Base-by-base conservation (phyloP, 441 rosid species). In the Pelargonium fulgidum region DNA sequence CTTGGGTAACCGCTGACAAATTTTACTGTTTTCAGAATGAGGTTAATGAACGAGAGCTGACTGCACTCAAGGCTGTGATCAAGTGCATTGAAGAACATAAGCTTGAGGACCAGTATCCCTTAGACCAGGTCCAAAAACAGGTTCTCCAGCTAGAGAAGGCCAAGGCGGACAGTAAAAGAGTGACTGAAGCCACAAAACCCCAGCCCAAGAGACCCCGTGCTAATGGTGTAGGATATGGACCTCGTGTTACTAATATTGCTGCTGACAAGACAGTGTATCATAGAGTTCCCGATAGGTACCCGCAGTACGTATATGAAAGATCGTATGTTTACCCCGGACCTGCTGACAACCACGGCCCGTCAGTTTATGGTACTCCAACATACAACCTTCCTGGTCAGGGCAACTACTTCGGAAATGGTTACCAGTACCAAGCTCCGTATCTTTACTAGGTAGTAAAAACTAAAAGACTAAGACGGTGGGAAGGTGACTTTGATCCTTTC, bases 11-110 rank as follows among this genome's bases (percentile, higher is more conserved):
- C 17, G 6, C 13, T 50, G 58, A 52, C 59, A 52, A 52, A 52
- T n/a, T 52, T 52, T 14, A 14, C 14, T 54, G 20, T 62, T 36
- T 59, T 59, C 82, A 94, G 99, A 82, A 82, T 73, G 99, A 92
- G 64, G 88, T 85, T 77, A 90, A 75, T 74, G 98, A 92, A 69
- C 76, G 92, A 14, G 99, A 94, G 86, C 86, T 90, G 72, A 66
- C 85, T 72, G 92, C 97, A 7, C 86, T 90, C 1, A 94, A 90
- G 75, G 85, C 89, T 6, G 96, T 90, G 75, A 87, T 89, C 67
- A 94, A 89, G 81, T 90, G 99, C 86, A 79, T 92, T 9, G 97
- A 94, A 76, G 99, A 94, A 79, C 97, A 89, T 72, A 92, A 77
- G 78, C 90, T 94, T 12, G 97, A 89, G 86, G 91, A 84, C 76